These are phyloP conservation scores for Erythrophleum ivorense DNA, from an alignment of 331 rosid genomes.

Conservation along the genomic window DNA sequence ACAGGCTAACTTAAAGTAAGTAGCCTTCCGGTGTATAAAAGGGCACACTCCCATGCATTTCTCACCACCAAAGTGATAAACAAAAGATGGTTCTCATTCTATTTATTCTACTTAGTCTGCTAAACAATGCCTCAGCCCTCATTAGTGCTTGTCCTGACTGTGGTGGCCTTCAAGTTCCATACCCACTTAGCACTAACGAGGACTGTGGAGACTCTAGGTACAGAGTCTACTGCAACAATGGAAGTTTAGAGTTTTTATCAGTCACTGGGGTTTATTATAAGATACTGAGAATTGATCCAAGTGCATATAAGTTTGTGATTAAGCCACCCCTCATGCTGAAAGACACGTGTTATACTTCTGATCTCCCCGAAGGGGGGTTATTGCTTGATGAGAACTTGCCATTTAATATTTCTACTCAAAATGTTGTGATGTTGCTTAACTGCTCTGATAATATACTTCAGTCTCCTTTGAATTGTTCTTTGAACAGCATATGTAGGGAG, in stretches of 20 bases:
- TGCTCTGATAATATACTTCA: slow-evolving; percentile 57
- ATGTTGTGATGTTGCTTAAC: slow-evolving; percentile 77
- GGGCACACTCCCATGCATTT: slow-evolving; percentile 39
- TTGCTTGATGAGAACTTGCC: slow-evolving; percentile 66
- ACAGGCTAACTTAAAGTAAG: not conserved
- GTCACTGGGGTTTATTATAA: slow-evolving; percentile 60
- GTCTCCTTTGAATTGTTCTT: slow-evolving; percentile 88
- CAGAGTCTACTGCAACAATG: slow-evolving; percentile 63
- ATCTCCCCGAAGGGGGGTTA: slow-evolving; percentile 61
- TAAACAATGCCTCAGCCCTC: slow-evolving; percentile 40
- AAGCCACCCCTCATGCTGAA: slow-evolving; percentile 56
- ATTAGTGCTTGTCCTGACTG: slow-evolving; percentile 62
- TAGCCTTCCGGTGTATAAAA: slow-evolving; percentile 46
- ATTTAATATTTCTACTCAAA: slow-evolving; percentile 71
- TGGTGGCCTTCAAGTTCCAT: slow-evolving; percentile 70
- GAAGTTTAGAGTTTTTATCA: slow-evolving; percentile 67
- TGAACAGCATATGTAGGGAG: slow-evolving; percentile 67
- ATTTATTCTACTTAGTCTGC: slow-evolving; percentile 40
- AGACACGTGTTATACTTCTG: slow-evolving; percentile 67
- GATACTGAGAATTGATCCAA: slow-evolving; percentile 64
- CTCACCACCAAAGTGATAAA: slow-evolving; percentile 35
- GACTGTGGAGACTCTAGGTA: slow-evolving; percentile 74
- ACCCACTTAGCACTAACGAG: slow-evolving; percentile 74
- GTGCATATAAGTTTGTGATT: slow-evolving; percentile 56
- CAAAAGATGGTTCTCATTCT: slow-evolving; percentile 42